Evolutionary conservation across 2,329 filamentous ascomycete species (phyloP).

Genomic region (Paracoccidioides lutzii): DNA sequence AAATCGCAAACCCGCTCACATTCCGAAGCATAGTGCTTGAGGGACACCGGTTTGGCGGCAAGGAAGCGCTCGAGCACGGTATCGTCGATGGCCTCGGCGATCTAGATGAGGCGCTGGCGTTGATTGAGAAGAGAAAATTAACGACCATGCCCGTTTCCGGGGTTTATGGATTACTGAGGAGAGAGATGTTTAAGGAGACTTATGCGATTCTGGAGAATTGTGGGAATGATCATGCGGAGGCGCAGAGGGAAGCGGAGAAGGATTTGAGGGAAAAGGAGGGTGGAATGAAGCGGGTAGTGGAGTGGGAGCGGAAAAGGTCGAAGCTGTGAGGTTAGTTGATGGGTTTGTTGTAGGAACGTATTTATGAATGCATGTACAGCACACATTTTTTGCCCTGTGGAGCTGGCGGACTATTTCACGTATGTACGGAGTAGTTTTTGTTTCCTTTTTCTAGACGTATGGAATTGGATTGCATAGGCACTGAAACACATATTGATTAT

Average conservation of each 20-base stretch:
- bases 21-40: conserved; percentile 61
- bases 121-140: conserved; percentile 49
- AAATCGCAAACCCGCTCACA: conserved; percentile 40
- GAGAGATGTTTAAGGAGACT: conserved; percentile 60
- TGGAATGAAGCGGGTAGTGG: conserved; percentile 35
- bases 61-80: conserved; percentile 50
- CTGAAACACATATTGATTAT: background rate
- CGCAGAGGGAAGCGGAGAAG: conserved; percentile 39
- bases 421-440: background rate
- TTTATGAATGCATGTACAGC: background rate
- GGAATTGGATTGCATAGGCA: background rate
- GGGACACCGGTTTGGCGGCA: conserved; percentile 52
- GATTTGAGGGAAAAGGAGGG: conserved; percentile 29
- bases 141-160: conserved; percentile 49
- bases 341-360: background rate
- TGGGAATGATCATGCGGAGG: conserved; percentile 32
- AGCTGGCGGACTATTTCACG: background rate
- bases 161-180: conserved; percentile 59
- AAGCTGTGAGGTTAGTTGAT: background rate
- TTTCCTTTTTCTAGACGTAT: background rate
- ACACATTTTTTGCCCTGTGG: background rate
- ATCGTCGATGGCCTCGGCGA: conserved; percentile 58
- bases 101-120: conserved; percentile 47
- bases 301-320: conserved; percentile 33
- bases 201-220: conserved; percentile 45